Percentiles rank a stretch among this genome's conserved stretches.
These are phyloP conservation scores for Didymosphaeria variabile DNA, from an alignment of 2,329 filamentous ascomycete genomes.

Conservation along the genomic window DNA sequence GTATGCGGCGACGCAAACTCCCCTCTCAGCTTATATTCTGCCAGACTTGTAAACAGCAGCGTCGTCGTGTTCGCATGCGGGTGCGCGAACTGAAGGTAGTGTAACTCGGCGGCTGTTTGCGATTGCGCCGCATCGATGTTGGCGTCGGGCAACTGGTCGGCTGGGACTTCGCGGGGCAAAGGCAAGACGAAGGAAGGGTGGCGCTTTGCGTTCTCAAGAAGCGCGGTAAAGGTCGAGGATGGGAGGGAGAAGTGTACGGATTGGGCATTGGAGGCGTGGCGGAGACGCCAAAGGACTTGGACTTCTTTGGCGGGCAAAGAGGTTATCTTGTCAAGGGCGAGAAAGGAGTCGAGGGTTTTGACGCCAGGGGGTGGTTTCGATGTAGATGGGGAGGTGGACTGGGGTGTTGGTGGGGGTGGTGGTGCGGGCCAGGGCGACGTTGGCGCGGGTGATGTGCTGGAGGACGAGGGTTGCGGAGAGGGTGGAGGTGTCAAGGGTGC, in stretches of 20 bases:
- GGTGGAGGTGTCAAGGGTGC: constrained; percentile 50
- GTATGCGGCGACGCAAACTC: constrained; percentile 93
- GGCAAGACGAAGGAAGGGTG: constrained; percentile 93
- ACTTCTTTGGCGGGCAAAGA: constrained; percentile 82
- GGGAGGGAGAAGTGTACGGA: constrained; percentile 88
- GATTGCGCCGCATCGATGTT: constrained; percentile 14
- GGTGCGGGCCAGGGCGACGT: constrained; percentile 38
- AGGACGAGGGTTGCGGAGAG: constrained; percentile 21
- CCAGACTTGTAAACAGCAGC: constrained; percentile 91
- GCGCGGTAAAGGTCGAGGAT: constrained; percentile 73
- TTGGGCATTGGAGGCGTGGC: constrained; percentile 75
- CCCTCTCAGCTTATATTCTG: constrained; percentile 89
- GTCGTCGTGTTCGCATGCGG: constrained; percentile 68
- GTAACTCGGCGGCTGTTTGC: constrained; percentile 80
- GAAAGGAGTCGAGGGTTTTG: constrained; percentile 71
- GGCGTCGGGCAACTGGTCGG: constrained; percentile 25
- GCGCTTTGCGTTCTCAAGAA: constrained; percentile 74
- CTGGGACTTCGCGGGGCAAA: constrained; percentile 68
- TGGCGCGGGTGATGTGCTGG: constrained; percentile 20
- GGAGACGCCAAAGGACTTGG: constrained; percentile 87
- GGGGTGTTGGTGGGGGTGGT: constrained; percentile 27
- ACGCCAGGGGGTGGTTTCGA: constrained; percentile 58
- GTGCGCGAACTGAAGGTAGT: constrained; percentile 97
- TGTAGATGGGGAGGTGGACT: constrained; percentile 15
- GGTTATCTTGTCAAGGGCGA: constrained; percentile 82